Percentiles rank a stretch among this genome's conserved stretches.
Conservation (phyloP, 164 flowering plant genomes). For the Magnolia kwangsiensis region DNA sequence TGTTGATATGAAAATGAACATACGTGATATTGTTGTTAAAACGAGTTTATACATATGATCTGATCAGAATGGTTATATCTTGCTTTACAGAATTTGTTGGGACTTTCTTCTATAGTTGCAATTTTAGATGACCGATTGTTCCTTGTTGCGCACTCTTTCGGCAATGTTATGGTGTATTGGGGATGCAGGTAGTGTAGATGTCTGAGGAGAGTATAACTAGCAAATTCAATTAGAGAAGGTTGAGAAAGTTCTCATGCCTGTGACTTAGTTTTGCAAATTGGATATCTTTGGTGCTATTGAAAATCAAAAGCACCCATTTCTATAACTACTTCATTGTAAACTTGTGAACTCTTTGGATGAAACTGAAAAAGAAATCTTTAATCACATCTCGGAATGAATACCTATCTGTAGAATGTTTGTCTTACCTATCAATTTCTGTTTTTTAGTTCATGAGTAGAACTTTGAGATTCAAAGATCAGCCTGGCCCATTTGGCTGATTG, state of each 20-base stretch:
- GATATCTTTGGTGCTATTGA: conserved; percentile 2
- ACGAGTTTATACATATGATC: neutral
- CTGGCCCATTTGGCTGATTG: too few species aligned
- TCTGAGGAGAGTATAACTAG: neutral
- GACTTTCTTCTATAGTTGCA: neutral
- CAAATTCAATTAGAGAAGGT: neutral
- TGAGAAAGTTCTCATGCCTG: neutral
- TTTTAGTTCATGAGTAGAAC: neutral
- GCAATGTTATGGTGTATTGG: too few species aligned
- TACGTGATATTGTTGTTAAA: neutral
- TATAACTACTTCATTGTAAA: neutral
- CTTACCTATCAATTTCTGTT: neutral
- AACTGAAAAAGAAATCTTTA: neutral
- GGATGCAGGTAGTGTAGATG: neutral
- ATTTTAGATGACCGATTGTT: too few species aligned
- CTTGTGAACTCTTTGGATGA: neutral
- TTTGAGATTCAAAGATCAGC: neutral
- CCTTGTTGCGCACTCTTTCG: too few species aligned
- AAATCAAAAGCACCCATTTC: neutral
- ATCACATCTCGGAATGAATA: neutral
- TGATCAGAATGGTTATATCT: neutral
- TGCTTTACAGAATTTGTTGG: neutral
- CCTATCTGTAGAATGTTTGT: neutral
- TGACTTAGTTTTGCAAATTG: conserved; percentile 2
- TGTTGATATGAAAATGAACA: neutral